Evolutionary conservation across 805 yeast species (phyloP).

Genomic region (Tanozyma kutaoensis): DNA sequence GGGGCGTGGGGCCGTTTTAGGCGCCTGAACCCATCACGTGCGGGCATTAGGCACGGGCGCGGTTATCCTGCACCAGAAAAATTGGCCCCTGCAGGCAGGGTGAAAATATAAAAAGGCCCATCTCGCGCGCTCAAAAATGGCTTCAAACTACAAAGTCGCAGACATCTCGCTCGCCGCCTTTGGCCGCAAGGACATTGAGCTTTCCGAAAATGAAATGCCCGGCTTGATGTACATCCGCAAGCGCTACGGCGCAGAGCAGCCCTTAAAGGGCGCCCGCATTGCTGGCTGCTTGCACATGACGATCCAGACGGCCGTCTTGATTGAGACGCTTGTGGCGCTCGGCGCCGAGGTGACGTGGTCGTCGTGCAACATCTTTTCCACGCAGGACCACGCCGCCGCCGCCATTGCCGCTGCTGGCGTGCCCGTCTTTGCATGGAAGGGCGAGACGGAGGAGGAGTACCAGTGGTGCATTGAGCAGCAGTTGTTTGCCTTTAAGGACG

Average conservation of each 20-base stretch:
- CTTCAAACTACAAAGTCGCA: conserved; percentile 78
- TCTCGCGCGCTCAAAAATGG: not conserved
- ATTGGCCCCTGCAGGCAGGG: not conserved
- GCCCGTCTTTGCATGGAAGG: conserved; percentile 99
- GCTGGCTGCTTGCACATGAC: conserved; percentile 99
- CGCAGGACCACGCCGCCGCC: conserved; percentile 99
- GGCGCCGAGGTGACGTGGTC: conserved; percentile 99
- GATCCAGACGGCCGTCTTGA: conserved; percentile 96
- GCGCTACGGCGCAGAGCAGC: conserved; percentile 84
- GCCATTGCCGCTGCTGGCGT: conserved; percentile 99
- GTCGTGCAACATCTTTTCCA: conserved; percentile 97
- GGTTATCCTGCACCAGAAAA: not conserved
- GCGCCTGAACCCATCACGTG: not conserved
- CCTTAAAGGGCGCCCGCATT: conserved; percentile 95
- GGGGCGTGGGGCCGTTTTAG: not conserved
- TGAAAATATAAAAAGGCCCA: not conserved
- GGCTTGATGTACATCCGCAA: conserved; percentile 97
- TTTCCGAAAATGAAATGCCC: conserved; percentile 99
- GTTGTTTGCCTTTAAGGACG: conserved; percentile 94
- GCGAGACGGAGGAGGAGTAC: conserved; percentile 99
- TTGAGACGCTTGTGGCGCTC: conserved; percentile 90
- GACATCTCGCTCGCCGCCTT: conserved; percentile 98
- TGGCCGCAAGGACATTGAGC: conserved; percentile 98
- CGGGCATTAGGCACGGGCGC: not conserved
- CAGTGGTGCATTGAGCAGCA: conserved; percentile 99